Evolutionary conservation across 257 asterid genomes (phyloP).

Genomic region (Solanum habrochaites): DNA sequence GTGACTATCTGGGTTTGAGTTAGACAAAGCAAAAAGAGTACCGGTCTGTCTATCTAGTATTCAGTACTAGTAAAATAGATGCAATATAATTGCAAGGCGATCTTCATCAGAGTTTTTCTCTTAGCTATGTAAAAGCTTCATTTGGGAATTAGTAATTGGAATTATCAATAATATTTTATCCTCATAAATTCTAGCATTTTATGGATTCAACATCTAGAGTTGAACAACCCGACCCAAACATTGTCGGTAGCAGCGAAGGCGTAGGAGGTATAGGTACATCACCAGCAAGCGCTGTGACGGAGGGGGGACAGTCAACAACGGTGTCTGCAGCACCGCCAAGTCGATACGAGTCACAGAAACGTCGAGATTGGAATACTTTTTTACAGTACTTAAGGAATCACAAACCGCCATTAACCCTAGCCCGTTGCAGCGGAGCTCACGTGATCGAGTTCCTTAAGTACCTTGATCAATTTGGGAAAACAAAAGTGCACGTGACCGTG

Average conservation of each 20-base stretch:
- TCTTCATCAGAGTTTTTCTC: background rate
- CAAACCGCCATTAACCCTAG: constrained; percentile 31
- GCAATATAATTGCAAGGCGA: background rate
- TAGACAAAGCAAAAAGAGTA: background rate
- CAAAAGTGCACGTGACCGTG: constrained; percentile 31
- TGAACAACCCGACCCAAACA: background rate
- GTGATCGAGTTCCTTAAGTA: constrained; percentile 42
- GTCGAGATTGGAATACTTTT: constrained; percentile 42
- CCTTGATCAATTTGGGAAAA: constrained; percentile 38
- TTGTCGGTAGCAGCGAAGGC: background rate
- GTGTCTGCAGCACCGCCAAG: constrained; percentile 22
- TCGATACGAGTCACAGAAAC: constrained; percentile 38
- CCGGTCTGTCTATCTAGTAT: background rate
- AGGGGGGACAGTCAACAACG: constrained; percentile 15
- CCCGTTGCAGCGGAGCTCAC: constrained; percentile 43
- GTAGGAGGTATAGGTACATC: constrained; percentile 13
- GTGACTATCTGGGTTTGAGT: background rate
- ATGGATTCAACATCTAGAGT: constrained; percentile 30
- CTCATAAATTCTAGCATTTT: background rate
- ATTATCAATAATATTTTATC: background rate
- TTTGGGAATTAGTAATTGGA: background rate
- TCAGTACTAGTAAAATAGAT: background rate
- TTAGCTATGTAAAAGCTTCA: background rate
- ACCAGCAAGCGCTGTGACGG: background rate
- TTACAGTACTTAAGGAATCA: constrained; percentile 30